Base-by-base conservation (phyloP, 805 yeast genomes). In the Candida ascalaphidarum region DNA sequence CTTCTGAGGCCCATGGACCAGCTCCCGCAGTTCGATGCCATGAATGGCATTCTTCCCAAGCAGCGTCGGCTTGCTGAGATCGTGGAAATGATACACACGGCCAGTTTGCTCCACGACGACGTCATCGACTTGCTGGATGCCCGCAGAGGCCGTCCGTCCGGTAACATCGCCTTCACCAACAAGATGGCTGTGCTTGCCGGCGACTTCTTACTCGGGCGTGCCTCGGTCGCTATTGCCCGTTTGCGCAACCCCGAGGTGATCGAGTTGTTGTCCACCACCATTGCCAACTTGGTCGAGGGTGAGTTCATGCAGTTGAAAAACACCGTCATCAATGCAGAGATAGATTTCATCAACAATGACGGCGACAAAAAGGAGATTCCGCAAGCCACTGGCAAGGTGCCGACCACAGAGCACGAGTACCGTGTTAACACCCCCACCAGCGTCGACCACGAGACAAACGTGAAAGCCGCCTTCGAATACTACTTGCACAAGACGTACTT, bases 151-250 rank as follows among this genome's bases (percentile, higher is more conserved):
- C 71, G 83, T 46, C 94, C 94, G 14, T 74, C 83, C 38, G 97
- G 96, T 1, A 92, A 92, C 57, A 69, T 80, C 34, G 96, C 96
- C 7, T 92, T 88, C 58, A 83, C 94, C 17, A 92, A 92, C 59
- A 92, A 92, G 49, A 88, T 92, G 96, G 94, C 98, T 6, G 86
- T 92, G 22, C 65, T 92, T 32, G 97, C 96, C 0, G 98, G 98
- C 25, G 98, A 92, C 58, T 92, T 92, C 57, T 55, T 92, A 33
- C 70, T 92, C 26, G 98, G 96, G 11, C 71, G 98, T 44, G 97
- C 98, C 0, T 88, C 97, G 0, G 96, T 92, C 7, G 88, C 96
- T 2, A 78, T 92, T 39, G 94, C 96, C 9, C 65, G 98, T 35
- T 61, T 92, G 28, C 68, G 96, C 48, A 89, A 92, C 52, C 89